Evolutionary conservation across 2,329 filamentous ascomycete genomes (phyloP), one percentile per base, ranked within the genome.

Genomic region (Exophiala sp.): DNA sequence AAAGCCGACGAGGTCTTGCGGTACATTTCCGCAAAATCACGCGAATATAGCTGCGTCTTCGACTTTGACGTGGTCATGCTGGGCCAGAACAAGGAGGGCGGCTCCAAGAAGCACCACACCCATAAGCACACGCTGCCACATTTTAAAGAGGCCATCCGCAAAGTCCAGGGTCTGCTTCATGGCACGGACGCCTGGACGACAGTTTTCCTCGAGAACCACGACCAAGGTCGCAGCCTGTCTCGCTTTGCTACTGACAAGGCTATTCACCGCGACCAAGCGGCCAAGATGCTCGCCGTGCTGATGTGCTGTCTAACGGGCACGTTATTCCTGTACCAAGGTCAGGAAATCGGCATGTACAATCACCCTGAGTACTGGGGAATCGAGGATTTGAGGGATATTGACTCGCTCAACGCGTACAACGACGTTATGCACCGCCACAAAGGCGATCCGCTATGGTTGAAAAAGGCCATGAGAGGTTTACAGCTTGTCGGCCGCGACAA

Each of bases 11-110:
- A 81, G 53, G 74, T 82, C 1, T 63, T 83, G 5, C 72, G 72
- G 11, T 76, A 75, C 5, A 83, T 88, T 2, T 75, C 75, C 2
- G 60, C 62, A 7, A 54, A 57, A 33, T 46, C 54, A 12, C 75
- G 77, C 32, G 83, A 88, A 64, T 69, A 88, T 41, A 84, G 80
- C 66, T 88, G 88, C 84, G 84, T 88, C 34, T 88, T 89, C 69
- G 82, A 87, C 62, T 89, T 89, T 65, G 85, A 88, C 53, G 73
- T 82, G 1, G 77, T 65, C 24, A 54, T 50, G 35, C 55, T 63
- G 6, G 62, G 61, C 3, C 57, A 47, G 16, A 36, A 55, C 18
- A 55, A 50, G 12, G 29, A 50, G 2, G 36, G 12, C 6, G 62
- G 58, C 3, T 58, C 42, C 10, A 63, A 63, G 43, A 63, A 63